phyloP scores from a whole-genome alignment of 139 green algal species.

The Chara braunii region DNA sequence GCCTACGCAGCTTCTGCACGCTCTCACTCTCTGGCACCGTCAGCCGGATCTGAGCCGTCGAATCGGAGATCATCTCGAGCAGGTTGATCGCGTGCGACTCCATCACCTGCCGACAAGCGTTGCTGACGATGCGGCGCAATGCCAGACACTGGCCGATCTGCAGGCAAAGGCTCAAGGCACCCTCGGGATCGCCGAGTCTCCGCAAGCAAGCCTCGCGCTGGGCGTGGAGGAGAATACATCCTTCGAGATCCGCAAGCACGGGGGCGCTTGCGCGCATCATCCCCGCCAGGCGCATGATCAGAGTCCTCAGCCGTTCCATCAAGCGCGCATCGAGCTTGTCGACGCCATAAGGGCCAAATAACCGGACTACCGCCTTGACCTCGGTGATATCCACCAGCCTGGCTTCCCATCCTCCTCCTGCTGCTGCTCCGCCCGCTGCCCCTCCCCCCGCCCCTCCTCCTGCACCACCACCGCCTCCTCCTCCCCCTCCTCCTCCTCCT shows the following conservation, averaged over 20 bases:
- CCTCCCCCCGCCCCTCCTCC: neutral
- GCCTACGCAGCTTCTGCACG: neutral
- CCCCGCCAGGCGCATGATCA: constrained; percentile 12
- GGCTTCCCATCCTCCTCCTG: neutral
- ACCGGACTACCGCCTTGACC: constrained; percentile 10
- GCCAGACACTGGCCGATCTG: constrained; percentile 24
- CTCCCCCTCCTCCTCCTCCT: neutral
- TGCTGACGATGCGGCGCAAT: constrained; percentile 6
- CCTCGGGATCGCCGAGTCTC: neutral
- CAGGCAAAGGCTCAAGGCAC: constrained; percentile 2
- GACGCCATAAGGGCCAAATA: constrained; percentile 27
- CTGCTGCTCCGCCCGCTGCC: neutral
- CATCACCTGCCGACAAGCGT: constrained; percentile 2
- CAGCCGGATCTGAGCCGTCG: neutral
- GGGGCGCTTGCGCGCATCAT: constrained; percentile 23
- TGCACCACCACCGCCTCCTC: neutral
- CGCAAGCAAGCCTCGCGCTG: neutral
- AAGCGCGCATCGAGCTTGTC: neutral
- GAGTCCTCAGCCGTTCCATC: neutral
- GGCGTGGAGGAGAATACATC: constrained; percentile 7
- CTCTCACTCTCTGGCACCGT: constrained; percentile 2
- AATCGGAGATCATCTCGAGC: neutral
- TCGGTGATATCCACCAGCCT: constrained; percentile 4
- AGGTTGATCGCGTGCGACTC: neutral
- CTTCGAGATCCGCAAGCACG: neutral